Evolutionary conservation across 495 filamentous ascomycete species (phyloP), one percentile per base, ranked within the genome.

Genomic region (Podospora didyma): DNA sequence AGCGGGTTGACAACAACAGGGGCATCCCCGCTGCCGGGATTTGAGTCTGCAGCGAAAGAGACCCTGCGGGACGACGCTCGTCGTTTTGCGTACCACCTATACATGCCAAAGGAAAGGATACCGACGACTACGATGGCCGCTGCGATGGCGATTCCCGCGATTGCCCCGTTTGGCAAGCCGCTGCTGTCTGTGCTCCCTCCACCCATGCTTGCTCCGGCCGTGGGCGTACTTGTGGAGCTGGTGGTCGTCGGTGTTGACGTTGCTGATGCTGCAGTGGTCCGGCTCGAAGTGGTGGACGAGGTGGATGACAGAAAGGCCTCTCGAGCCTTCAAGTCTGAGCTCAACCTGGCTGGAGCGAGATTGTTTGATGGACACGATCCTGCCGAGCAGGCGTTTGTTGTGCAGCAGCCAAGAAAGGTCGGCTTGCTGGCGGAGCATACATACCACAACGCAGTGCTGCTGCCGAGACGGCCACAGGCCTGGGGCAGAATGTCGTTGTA

Each of bases 341-440:
- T 62, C 3, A 64, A 23, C 20, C 11, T 52, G 3, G 64, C 62
- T 1, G 53, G 73, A 75, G 24, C 53, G 20, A 74, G 57, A 17
- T 62, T 48, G 2, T 53, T 53, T 2, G 26, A 41, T 20, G 62
- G 48, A 47, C 71, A 74, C 1, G 62, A 64, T 2, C 35, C 54
- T 1, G 57, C 37, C 2, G 24, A 17, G 42, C 71, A 74, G 20
- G 68, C 63, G 53, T 71, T 63, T 7, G 22, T 56, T 9, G 48
- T 49, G 41, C 71, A 74, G 49, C 71, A 74, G 2, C 71, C 71
- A 52, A 74, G 49, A 42, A 74, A 74, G 2, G 51, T 61, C 10
- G 69, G 71, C 6, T 14, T 21, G 2, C 52, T 53, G 31, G 45
- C 14, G 37, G 49, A 45, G 57, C 71, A 74, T 1, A 68, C 70